A percentile compares a stretch with the other conserved stretches of the same genome.
phyloP scores from a whole-genome alignment of 2,329 filamentous ascomycete genomes.

The Colletotrichum tropicicola region DNA sequence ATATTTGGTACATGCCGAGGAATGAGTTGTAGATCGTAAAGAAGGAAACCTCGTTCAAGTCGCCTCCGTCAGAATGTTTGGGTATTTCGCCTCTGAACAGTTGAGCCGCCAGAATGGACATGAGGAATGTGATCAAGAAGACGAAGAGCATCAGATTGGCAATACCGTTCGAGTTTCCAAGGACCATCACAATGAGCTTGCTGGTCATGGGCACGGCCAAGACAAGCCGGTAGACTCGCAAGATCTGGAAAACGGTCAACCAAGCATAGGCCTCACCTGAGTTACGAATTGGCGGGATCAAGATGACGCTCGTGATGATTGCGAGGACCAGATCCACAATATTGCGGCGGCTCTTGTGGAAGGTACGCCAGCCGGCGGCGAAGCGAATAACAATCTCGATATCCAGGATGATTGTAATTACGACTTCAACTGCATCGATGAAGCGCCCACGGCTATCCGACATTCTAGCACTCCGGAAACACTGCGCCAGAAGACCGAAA shows the following conservation, averaged over 20 bases:
- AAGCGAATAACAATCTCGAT: slow-evolving; percentile 86
- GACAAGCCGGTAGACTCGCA: slow-evolving; percentile 92
- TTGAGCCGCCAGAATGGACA: slow-evolving; percentile 92
- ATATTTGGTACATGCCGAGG: slow-evolving; percentile 95
- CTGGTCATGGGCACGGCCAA: slow-evolving; percentile 87
- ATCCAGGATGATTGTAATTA: slow-evolving; percentile 81
- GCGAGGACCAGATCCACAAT: slow-evolving; percentile 83
- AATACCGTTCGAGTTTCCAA: slow-evolving; percentile 92
- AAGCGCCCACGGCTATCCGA: slow-evolving; percentile 65
- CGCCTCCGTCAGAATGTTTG: slow-evolving; percentile 64
- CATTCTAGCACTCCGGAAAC: slow-evolving; percentile 81
- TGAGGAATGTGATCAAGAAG: slow-evolving; percentile 92
- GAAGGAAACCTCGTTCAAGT: slow-evolving; percentile 78
- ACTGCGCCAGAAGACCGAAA: slow-evolving; percentile 82
- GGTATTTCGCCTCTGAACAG: slow-evolving; percentile 90
- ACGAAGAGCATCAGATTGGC: slow-evolving; percentile 96
- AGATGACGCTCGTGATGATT: slow-evolving; percentile 83
- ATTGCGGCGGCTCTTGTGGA: slow-evolving; percentile 79
- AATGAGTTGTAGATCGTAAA: slow-evolving; percentile 95
- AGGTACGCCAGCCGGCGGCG: slow-evolving; percentile 80
- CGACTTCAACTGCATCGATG: slow-evolving; percentile 77
- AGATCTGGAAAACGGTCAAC: slow-evolving; percentile 91
- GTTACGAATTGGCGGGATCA: slow-evolving; percentile 81
- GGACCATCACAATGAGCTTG: slow-evolving; percentile 85
- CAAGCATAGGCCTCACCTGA: slow-evolving; percentile 82